A percentile compares a stretch with the other conserved stretches of the same genome.
Evolutionary conservation across 2,329 filamentous ascomycete species (phyloP).

Genomic region (Huntiella omanensis): DNA sequence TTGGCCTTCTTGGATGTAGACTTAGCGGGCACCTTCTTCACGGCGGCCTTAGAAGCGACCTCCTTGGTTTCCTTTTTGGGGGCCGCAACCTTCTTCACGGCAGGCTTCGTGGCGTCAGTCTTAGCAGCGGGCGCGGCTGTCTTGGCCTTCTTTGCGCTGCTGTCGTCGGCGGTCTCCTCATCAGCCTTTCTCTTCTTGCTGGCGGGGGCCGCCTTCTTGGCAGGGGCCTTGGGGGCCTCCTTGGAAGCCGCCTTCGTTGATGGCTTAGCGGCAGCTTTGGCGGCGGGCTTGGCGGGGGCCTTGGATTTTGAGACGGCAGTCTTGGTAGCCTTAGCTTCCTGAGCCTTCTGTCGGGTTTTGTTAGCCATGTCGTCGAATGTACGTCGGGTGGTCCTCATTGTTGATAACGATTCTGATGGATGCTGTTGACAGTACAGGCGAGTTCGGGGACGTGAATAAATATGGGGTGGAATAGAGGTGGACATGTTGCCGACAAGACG

Average conservation of each 20-base stretch:
- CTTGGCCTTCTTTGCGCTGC: constrained; percentile 10
- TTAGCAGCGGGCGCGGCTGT: constrained; percentile 3
- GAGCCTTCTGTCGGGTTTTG: constrained; percentile 5
- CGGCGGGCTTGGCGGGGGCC: constrained; percentile 16
- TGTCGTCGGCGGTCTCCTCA: constrained; percentile 1
- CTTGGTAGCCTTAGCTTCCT: constrained; percentile 13
- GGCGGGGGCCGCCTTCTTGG: constrained; percentile 16
- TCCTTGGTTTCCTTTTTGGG: constrained; percentile 32
- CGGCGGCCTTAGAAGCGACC: constrained; percentile 8
- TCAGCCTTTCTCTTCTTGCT: constrained; percentile 16
- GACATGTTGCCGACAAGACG: too few relatives aligned
- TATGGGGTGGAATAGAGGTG: too few relatives aligned
- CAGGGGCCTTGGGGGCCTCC: constrained; percentile 13
- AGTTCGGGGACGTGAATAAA: too few relatives aligned
- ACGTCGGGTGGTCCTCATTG: neutral
- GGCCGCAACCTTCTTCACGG: constrained; percentile 5
- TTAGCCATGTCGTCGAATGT: constrained; percentile 1
- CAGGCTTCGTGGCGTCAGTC: constrained; percentile 13
- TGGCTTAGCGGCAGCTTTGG: constrained; percentile 14
- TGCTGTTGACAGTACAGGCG: neutral
- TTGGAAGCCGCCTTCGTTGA: too few relatives aligned
- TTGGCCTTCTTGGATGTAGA: constrained; percentile 30
- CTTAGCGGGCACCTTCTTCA: constrained; percentile 24
- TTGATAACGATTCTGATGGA: neutral
- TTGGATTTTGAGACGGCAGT: constrained; percentile 15